A percentile compares a stretch with the other conserved stretches of the same genome.
Conservation (phyloP, 2,329 filamentous ascomycete species). For the Elsinoe fawcettii region DNA sequence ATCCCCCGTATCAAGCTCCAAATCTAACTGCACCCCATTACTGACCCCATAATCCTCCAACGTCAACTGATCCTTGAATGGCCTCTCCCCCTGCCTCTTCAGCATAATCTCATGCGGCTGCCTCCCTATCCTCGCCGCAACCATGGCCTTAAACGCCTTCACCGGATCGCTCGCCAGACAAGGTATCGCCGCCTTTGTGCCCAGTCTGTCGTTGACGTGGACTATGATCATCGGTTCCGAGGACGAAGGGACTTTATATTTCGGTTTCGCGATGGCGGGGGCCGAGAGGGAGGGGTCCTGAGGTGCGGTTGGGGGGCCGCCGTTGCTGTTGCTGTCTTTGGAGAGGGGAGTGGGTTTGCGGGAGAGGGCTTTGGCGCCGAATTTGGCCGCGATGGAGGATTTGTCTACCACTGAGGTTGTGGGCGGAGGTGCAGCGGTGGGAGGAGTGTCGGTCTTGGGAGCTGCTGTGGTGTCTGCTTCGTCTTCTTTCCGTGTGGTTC, state of each 20-base stretch:
- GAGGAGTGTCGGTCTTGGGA: conserved; percentile 2
- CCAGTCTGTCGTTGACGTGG: conserved; percentile 87
- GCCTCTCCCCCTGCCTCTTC: conserved; percentile 83
- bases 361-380: conserved; percentile 5
- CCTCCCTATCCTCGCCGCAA: conserved; percentile 79
- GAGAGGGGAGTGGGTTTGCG: not conserved
- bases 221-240: conserved; percentile 86
- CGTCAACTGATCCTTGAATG: conserved; percentile 85
- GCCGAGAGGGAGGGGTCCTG: conserved; percentile 18
- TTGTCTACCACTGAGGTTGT: conserved; percentile 13
- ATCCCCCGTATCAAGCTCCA: conserved; percentile 37
- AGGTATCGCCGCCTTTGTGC: conserved; percentile 90
- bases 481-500: conserved; percentile 11
- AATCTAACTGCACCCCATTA: conserved; percentile 64
- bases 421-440: conserved; percentile 13
- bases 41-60: conserved; percentile 90
- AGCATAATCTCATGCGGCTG: conserved; percentile 86
- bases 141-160: conserved; percentile 81
- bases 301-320: not conserved
- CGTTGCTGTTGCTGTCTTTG: conserved; percentile 17
- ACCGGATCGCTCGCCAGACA: conserved; percentile 80
- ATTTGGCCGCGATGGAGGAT: conserved; percentile 8
- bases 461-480: conserved; percentile 14
- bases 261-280: conserved; percentile 18
- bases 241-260: conserved; percentile 26